Conservation (phyloP, 805 yeast species). For the Candida yuanshanica region DNA sequence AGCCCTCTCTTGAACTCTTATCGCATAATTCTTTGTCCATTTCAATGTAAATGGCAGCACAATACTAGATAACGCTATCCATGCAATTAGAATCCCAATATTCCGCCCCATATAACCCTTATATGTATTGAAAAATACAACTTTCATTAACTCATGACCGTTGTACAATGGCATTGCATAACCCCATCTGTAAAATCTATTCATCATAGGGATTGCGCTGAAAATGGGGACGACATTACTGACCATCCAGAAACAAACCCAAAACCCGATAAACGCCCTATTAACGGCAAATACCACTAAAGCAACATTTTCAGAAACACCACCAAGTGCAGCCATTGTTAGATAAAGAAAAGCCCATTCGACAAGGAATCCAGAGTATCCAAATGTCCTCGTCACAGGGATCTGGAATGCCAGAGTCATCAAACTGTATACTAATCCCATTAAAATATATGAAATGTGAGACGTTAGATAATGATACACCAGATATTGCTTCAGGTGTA, state of each 20-base stretch:
- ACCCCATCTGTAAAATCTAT: constrained; percentile 37
- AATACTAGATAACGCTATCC: constrained; percentile 42
- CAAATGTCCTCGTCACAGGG: constrained; percentile 45
- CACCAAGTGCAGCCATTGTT: constrained; percentile 65
- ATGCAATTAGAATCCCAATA: constrained; percentile 46
- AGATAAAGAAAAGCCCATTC: constrained; percentile 56
- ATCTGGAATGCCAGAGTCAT: constrained; percentile 61
- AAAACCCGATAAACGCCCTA: constrained; percentile 64
- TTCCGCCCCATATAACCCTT: constrained; percentile 50
- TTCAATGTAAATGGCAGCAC: constrained; percentile 30
- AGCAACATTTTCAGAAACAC: constrained; percentile 56
- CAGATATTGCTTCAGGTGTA: constrained; percentile 31
- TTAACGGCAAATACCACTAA: constrained; percentile 39
- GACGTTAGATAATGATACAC: constrained; percentile 42
- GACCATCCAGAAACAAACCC: constrained; percentile 63
- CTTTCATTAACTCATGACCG: constrained; percentile 48
- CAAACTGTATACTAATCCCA: constrained; percentile 48
- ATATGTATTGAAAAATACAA: constrained; percentile 46
- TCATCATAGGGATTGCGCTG: constrained; percentile 39
- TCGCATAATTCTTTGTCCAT: constrained; percentile 9
- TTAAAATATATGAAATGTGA: constrained; percentile 42
- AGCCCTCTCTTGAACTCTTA: constrained; percentile 11
- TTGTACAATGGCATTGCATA: constrained; percentile 61
- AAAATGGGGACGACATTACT: constrained; percentile 57
- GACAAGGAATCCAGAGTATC: constrained; percentile 58